Base-by-base conservation (phyloP, 331 rosid species). In the Malus hybrid region DNA sequence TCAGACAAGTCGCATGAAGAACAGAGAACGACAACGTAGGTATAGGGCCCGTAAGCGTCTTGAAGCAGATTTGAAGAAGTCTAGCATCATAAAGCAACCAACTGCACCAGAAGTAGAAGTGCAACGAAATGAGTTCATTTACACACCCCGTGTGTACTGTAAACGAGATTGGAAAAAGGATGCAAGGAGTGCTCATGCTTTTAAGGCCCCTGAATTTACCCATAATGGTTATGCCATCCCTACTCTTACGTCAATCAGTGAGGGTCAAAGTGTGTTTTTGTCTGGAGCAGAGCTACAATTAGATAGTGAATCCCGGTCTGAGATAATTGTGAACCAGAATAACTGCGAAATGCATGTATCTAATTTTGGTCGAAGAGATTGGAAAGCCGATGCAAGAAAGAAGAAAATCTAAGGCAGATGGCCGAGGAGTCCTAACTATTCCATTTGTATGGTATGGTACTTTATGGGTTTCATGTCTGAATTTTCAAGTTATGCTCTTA, bases 351-450 rank as follows among this genome's bases (percentile, higher is more conserved):
- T 78, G 39, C 85, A 80, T 55, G 86, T 84, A 78, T 26, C 83
- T 72, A 83, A 72, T 36, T 48, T 77, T 10, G 74, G 90, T 61
- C 82, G 91, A 50, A 90, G 99, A 88, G 86, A 92, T 68, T 94
- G 97, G 99, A 94, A 92, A 85, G 96, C 96, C 24, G 97, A 94
- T 75, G 97, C 97, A 29, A 90, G 99, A 85, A 94, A 82, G 84
- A 88, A 83, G 88, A 88, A 73, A 67, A 81, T 72, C 81, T 87
- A 78, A 86, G 63, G 67, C 36, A 72, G 75, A 76, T 69, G 78
- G 58, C 66, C 44, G 79, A 76, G 33, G 63, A 68, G 24, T 68
- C 36, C 63, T 26, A 71, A 58, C 55, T 73, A 6, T 57, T 42
- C 66, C 10, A 46, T 57, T 71, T 19, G 46, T 6, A 34, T 62